Percentiles rank a stretch among this genome's conserved stretches.
Evolutionary conservation across 306 rosid species (phyloP).

Genomic region (Castanea crenata): DNA sequence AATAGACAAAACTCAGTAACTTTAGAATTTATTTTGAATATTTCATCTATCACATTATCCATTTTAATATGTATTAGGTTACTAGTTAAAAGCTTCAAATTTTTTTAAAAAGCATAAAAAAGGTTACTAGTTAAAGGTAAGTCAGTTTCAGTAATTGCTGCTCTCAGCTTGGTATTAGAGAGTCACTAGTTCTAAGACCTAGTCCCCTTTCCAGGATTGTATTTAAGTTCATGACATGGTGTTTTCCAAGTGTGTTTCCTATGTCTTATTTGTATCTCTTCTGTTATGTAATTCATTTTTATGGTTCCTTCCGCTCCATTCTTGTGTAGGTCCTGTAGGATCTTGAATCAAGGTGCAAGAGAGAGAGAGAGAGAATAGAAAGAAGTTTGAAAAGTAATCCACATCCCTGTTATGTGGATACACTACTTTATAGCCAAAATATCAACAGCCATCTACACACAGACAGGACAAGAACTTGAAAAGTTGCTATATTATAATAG

Average conservation of each 20-base stretch:
- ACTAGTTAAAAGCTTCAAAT: background rate
- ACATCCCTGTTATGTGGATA: background rate
- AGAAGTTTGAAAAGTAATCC: background rate
- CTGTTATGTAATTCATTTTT: background rate
- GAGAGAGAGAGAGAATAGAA: background rate
- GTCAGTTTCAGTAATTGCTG: background rate
- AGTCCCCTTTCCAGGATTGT: background rate
- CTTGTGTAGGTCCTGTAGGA: background rate
- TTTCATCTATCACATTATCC: background rate
- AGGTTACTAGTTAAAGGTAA: background rate
- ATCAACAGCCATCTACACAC: constrained; percentile 6
- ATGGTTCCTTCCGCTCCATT: background rate
- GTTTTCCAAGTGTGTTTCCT: background rate
- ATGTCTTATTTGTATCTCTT: background rate
- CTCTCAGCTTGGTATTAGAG: background rate
- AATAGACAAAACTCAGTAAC: background rate
- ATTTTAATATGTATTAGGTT: background rate
- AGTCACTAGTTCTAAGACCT: background rate
- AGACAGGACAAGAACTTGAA: constrained; percentile 10
- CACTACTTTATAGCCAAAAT: constrained; percentile 1
- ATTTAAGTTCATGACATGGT: background rate
- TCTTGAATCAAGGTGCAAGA: background rate
- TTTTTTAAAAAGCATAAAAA: no score
- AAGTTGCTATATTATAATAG: background rate
- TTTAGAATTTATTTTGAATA: background rate